Conservation (phyloP, 306 rosid species). For the Amphicarpaea edgeworthii region DNA sequence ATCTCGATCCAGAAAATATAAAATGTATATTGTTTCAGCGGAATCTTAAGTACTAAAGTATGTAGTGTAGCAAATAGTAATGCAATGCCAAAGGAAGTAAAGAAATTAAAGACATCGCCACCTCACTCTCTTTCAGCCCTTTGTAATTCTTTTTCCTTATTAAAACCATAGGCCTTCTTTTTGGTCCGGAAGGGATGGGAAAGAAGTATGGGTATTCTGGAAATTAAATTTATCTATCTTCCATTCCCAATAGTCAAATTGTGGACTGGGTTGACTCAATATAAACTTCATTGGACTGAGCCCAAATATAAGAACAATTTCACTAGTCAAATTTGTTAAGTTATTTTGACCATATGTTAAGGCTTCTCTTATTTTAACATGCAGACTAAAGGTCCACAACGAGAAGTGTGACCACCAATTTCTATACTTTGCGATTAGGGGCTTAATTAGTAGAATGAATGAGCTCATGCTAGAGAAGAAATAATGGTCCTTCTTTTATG, state of each 20-base stretch:
- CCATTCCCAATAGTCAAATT: background rate
- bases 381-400: background rate
- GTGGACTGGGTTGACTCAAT: background rate
- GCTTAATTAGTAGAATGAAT: background rate
- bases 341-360: background rate
- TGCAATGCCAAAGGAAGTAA: too few species aligned
- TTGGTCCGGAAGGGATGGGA: background rate
- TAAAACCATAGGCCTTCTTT: background rate
- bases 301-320: background rate
- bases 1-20: too few species aligned
- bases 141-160: background rate
- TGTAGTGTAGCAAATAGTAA: too few species aligned
- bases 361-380: background rate
- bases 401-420: background rate
- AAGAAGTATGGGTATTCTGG: background rate
- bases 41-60: too few species aligned
- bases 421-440: background rate
- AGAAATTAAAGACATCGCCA: too few species aligned
- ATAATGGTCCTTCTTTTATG: background rate
- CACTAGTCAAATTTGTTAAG: background rate
- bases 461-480: background rate
- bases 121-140: background rate
- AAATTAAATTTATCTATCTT: background rate
- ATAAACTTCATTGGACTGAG: background rate
- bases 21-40: too few species aligned